Evolutionary conservation across 129 eudicot species (phyloP), one percentile per base, ranked within the genome.

Genomic region (Scalesia atractyloides): DNA sequence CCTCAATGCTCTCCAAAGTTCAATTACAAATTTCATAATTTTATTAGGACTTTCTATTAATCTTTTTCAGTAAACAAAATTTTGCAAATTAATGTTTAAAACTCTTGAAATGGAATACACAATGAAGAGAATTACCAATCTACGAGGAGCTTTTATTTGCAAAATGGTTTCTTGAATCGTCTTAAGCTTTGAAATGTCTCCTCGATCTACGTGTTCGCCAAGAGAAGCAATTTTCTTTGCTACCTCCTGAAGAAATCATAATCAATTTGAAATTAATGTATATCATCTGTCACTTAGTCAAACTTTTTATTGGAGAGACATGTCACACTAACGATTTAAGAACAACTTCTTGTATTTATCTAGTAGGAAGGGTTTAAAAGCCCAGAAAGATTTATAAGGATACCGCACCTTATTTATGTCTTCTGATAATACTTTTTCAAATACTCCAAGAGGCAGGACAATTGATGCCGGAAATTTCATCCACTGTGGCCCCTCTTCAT

Each of bases 121-220:
- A 10, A 33, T 26, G 22, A 52, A 19, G 34, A 47, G 18, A 49
- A 70, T 72, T 76, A 84, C 88, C 88, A 84, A 37, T 72, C 54
- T 79, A 57, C 77, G 80, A 39, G 88, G 82, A 72, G 88, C 85
- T 80, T 76, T 80, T 72, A 84, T 76, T 69, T 79, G 85, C 58
- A 72, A 58, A 64, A 84, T 49, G 9, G 88, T 69, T 72, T 84
- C 80, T 76, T 73, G 82, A 68, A 84, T 69, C 19, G 34, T 18
- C 36, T 72, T 64, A 70, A 80, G 82, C 73, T 84, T 76, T 50
- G 78, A 76, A 39, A 80, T 15, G 58, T 84, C 88, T 63, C 88
- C 82, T 52, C 24, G 80, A 46, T 73, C 78, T 54, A 73, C 78
- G 48, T 37, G 68, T 57, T 80, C 78, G 68, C 49, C 2, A 69